phyloP scores from a whole-genome alignment of 129 eudicot genomes.

The Tagetes erecta region DNA sequence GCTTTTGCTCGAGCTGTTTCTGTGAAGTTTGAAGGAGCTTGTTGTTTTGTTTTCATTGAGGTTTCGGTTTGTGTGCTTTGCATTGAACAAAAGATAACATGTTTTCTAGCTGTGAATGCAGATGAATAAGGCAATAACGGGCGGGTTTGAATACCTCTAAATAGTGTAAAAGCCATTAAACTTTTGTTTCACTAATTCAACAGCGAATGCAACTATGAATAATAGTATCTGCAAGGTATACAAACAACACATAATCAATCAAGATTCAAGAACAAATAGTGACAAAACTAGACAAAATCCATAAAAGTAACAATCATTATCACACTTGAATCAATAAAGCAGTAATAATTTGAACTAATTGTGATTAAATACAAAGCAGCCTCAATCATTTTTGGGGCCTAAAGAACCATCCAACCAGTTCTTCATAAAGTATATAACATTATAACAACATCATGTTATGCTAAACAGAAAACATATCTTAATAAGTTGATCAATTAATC shows the following conservation, averaged over 20 bases:
- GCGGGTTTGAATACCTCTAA: slow-evolving; percentile 61
- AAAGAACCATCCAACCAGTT: too few species aligned
- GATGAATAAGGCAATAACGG: slow-evolving; percentile 56
- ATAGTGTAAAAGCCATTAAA: slow-evolving; percentile 62
- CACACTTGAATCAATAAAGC: background rate
- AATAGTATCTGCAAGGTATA: slow-evolving; percentile 30
- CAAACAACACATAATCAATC: slow-evolving; percentile 10
- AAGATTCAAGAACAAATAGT: slow-evolving; percentile 5
- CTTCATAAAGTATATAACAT: too few species aligned
- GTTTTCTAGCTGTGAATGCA: slow-evolving; percentile 47
- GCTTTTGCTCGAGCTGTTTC: slow-evolving; percentile 43
- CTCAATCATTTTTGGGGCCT: too few species aligned
- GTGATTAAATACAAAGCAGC: background rate
- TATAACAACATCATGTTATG: too few species aligned
- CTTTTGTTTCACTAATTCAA: slow-evolving; percentile 3
- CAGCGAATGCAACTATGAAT: background rate
- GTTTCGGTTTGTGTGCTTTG: slow-evolving; percentile 54
- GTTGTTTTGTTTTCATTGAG: slow-evolving; percentile 53
- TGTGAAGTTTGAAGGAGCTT: slow-evolving; percentile 50
- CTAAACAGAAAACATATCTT: too few species aligned
- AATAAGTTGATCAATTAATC: too few species aligned
- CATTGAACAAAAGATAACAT: slow-evolving; percentile 48
- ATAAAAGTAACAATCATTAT: background rate
- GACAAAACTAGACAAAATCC: background rate
- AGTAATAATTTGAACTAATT: background rate